Evolutionary conservation across 225 moss, liverwort and hornwort species (phyloP), one percentile per base, ranked within the genome.

Genomic region (Bryoerythrophyllum caledonicum): DNA sequence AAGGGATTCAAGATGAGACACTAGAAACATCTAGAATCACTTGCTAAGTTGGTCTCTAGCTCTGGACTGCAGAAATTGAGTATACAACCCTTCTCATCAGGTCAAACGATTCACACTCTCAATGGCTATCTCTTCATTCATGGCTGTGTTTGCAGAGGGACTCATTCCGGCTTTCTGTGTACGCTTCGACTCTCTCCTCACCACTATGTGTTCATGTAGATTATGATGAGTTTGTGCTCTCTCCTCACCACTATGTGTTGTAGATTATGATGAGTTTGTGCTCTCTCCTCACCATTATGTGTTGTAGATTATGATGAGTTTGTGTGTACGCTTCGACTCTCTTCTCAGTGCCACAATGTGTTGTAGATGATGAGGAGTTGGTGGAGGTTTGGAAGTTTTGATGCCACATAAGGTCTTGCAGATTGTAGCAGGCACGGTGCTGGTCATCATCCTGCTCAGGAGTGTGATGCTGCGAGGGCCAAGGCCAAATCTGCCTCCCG

Each of bases 391-490:
- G 44, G 44, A 44, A 40, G n/a, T n/a, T n/a, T 40, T 63, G 11
- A 13, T 23, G 20, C 2, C 14, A 43, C 24, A 44, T 44, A 17
- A n/a, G n/a, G n/a, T 17, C 16, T 16, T 51, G 63, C 2, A 73
- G 52, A 51, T 62, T 9, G 8, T 73, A 10, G 73, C 24, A 2
- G 9, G 48, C 23, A 73, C 73, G 11, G 63, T 16, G 51, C 2
- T 63, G 32, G 73, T 63, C 11, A 73, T 73, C 62, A 6, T 73
- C 21, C 37, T 74, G 32, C 28, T 60, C 60, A 28, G 28, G 27
- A 16, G 15, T 28, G 74, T n/a, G n/a, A n/a, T 38, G 51, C 2
- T 37, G 17, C 37, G 35, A 52, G 26, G 63, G 20, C 11, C 63
- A 6, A 12, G 57, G 25, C 13, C 25, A 0, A 63, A 74, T 13